These are phyloP conservation scores for Aphanomyces invadans DNA, from an alignment of 352 stramenopile genomes.

Conservation along the genomic window DNA sequence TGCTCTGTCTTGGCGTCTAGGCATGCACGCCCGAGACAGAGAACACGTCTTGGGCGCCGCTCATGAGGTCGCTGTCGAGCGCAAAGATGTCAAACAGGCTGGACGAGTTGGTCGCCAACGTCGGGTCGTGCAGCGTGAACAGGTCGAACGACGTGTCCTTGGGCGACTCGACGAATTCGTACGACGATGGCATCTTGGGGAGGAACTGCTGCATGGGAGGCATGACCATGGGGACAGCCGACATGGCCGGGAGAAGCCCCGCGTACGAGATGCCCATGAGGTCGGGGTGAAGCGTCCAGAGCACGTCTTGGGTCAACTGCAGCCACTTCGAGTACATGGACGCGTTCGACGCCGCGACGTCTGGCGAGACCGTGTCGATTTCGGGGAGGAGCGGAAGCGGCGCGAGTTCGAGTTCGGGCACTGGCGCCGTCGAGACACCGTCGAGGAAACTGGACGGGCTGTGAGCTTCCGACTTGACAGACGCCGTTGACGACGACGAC, in stretches of 20 bases:
- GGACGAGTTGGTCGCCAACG: not conserved
- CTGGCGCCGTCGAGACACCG: no score
- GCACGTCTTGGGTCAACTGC: conserved; percentile 8
- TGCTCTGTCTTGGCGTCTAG: not conserved
- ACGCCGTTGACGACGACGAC: not conserved
- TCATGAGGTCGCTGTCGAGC: conserved; percentile 4
- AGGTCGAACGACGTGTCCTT: conserved; percentile 10
- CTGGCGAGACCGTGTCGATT: not conserved
- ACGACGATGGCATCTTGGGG: not conserved
- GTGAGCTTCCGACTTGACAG: not conserved
- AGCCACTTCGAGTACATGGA: conserved; percentile 13
- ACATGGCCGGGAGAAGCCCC: not conserved
- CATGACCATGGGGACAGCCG: not conserved
- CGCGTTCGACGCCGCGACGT: not conserved
- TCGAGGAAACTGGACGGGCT: no score
- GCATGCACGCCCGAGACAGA: not conserved
- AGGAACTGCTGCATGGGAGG: not conserved
- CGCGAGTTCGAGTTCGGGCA: not conserved
- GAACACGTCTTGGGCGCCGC: conserved; percentile 1
- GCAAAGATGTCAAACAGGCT: not conserved
- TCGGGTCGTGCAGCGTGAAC: not conserved
- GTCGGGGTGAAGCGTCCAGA: conserved; percentile 9
- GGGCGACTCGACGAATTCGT: not conserved
- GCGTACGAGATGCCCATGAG: conserved; percentile 10
- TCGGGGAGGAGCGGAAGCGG: not conserved